Evolutionary conservation across 2,329 filamentous ascomycete genomes (phyloP).

Genomic region (Colletotrichum melonis): DNA sequence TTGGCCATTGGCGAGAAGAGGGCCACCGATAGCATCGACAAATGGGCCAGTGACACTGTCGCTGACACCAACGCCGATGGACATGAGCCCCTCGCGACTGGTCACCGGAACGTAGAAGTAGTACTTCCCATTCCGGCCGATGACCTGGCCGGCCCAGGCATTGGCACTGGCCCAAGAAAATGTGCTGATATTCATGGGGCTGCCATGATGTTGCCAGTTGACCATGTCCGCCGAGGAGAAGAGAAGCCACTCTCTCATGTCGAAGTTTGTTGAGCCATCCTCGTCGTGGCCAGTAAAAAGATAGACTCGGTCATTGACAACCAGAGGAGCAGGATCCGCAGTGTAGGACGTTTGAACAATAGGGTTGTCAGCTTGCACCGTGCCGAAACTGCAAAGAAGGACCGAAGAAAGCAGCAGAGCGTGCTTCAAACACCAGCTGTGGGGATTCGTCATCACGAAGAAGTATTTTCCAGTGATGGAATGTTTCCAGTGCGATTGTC

Average conservation of each 20-base stretch:
- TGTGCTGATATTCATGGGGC: slow-evolving; percentile 40
- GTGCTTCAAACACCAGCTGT: slow-evolving; percentile 17
- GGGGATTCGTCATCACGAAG: not conserved
- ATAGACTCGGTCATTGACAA: slow-evolving; percentile 43
- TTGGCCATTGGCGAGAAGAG: slow-evolving; percentile 43
- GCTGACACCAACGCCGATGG: slow-evolving; percentile 48
- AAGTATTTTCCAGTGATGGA: not conserved
- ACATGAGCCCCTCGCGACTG: slow-evolving; percentile 19
- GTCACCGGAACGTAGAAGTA: slow-evolving; percentile 45
- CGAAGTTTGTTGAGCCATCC: slow-evolving; percentile 40
- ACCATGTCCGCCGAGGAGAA: slow-evolving; percentile 47
- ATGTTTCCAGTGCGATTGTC: not conserved
- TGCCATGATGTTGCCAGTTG: slow-evolving; percentile 47
- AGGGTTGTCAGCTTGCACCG: not conserved
- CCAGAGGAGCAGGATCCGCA: slow-evolving; percentile 42
- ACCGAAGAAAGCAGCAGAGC: no score
- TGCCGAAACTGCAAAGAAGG: not conserved
- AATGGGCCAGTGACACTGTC: slow-evolving; percentile 50
- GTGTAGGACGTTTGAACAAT: not conserved
- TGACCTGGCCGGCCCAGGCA: slow-evolving; percentile 48
- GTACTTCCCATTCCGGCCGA: slow-evolving; percentile 47
- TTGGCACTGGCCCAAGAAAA: slow-evolving; percentile 48
- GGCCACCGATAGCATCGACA: slow-evolving; percentile 45
- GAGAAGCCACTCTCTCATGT: slow-evolving; percentile 47
- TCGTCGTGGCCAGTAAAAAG: slow-evolving; percentile 47